These are phyloP conservation scores for Tulasnella calospora DNA, from an alignment of 768 basidiomycete species.

Conservation along the genomic window DNA sequence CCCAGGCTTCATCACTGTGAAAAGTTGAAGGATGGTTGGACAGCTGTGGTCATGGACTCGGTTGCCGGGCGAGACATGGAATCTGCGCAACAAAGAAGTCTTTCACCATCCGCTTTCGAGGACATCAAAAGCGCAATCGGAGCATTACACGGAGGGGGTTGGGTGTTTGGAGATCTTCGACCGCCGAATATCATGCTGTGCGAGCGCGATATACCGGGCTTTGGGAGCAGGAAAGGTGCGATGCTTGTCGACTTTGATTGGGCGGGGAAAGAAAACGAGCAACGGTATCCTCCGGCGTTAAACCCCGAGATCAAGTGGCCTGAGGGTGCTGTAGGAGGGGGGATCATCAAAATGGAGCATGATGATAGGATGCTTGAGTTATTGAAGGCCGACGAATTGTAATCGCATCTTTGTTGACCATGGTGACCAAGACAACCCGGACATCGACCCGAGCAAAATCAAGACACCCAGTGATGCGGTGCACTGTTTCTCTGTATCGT, in stretches of 20 bases:
- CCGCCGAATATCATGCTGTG: neutral
- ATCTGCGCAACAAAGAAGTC: too few species aligned
- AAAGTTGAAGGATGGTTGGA: neutral
- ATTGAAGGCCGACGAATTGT: too few species aligned
- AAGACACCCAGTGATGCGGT: too few species aligned
- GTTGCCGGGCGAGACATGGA: neutral
- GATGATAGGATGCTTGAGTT: too few species aligned
- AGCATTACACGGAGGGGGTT: neutral
- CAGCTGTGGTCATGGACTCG: neutral
- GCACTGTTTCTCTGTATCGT: too few species aligned
- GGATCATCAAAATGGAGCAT: too few species aligned
- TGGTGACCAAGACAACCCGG: too few species aligned
- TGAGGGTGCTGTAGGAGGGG: too few species aligned
- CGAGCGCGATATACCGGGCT: neutral
- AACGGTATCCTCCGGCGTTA: too few species aligned
- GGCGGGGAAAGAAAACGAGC: constrained; percentile 11
- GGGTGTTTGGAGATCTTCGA: neutral
- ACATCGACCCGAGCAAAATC: too few species aligned
- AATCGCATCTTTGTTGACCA: too few species aligned
- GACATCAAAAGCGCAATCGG: neutral
- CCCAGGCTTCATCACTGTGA: neutral
- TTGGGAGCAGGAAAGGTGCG: neutral
- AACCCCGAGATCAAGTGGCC: too few species aligned
- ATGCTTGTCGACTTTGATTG: constrained; percentile 19
- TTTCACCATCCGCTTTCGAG: neutral